Conservation (phyloP, 140 eudicot species). For the Cichorium intybus region DNA sequence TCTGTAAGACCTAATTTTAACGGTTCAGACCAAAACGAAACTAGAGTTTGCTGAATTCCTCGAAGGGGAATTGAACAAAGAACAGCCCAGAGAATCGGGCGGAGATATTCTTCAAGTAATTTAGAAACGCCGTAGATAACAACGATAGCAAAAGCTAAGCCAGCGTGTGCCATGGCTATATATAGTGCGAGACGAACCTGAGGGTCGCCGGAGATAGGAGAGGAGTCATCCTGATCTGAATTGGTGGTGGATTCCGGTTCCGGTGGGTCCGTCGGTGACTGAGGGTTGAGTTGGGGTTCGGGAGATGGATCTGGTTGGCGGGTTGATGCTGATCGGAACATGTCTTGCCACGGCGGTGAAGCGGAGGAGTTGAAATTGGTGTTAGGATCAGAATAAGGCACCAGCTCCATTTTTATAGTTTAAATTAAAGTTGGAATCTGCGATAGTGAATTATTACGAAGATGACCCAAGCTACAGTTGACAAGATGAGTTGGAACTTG, state of each 20-base stretch:
- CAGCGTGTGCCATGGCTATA: conserved; percentile 94
- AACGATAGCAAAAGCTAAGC: conserved; percentile 56
- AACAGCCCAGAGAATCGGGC: conserved; percentile 89
- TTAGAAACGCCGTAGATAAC: conserved; percentile 59
- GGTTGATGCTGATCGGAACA: conserved; percentile 89
- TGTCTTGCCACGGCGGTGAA: conserved; percentile 86
- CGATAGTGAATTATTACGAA: not conserved
- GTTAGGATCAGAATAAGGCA: conserved; percentile 66
- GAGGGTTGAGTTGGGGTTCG: conserved; percentile 6
- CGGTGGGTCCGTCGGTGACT: conserved; percentile 17
- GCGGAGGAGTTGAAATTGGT: conserved; percentile 12
- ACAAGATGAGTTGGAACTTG: conserved; percentile 10
- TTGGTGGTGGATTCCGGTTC: conserved; percentile 10
- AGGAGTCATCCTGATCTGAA: conserved; percentile 6
- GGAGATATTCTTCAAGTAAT: conserved; percentile 67
- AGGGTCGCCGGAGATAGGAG: conserved; percentile 45
- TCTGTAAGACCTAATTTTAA: conserved; percentile 68
- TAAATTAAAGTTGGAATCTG: conserved; percentile 1
- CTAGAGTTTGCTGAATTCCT: conserved; percentile 75
- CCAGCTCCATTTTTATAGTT: conserved; percentile 54
- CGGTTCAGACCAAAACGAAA: conserved; percentile 82
- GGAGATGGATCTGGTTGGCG: conserved; percentile 47
- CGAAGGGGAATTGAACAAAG: conserved; percentile 88
- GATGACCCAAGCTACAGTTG: conserved; percentile 6
- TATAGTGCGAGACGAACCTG: conserved; percentile 86